Evolutionary conservation across 1,284 basidiomycete genomes (phyloP).

Genomic region (Puccinia coronata): DNA sequence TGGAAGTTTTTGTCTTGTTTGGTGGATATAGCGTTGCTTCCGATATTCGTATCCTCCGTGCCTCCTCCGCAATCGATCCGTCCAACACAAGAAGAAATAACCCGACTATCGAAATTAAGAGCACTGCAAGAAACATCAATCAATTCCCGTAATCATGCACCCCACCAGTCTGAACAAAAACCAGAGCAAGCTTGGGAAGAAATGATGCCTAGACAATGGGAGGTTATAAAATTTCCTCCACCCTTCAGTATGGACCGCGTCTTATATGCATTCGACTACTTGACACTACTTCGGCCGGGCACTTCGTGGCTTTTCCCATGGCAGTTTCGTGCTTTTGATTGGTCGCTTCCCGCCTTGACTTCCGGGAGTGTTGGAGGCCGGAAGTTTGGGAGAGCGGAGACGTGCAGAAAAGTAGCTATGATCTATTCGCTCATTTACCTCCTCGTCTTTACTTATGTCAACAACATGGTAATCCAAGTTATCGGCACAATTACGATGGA

Average conservation of each 20-base stretch:
- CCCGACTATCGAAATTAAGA: neutral
- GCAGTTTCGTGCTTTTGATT: conserved; percentile 33
- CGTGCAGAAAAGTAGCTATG: neutral
- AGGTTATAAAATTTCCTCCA: neutral
- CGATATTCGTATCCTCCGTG: too few relatives aligned
- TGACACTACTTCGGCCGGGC: neutral
- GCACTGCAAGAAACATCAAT: too few relatives aligned
- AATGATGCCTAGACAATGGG: conserved; percentile 11
- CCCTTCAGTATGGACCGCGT: neutral
- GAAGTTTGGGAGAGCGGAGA: conserved; percentile 9
- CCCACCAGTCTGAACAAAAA: neutral
- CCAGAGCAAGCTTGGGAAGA: conserved; percentile 15
- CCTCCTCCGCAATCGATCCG: conserved; percentile 5
- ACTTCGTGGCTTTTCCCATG: conserved; percentile 11
- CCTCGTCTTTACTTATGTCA: neutral
- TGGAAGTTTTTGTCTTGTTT: neutral
- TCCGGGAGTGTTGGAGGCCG: neutral
- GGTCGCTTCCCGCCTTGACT: neutral
- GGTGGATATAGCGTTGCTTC: neutral
- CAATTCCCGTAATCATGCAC: neutral
- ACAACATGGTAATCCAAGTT: neutral
- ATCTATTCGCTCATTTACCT: neutral
- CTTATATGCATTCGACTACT: conserved; percentile 16
- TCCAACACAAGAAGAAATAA: conserved; percentile 1
- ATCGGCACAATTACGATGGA: neutral